A percentile compares a stretch with the other conserved stretches of the same genome.
Evolutionary conservation across 108 stramenopile species (phyloP).

Genomic region (Nannochloropsis salina): DNA sequence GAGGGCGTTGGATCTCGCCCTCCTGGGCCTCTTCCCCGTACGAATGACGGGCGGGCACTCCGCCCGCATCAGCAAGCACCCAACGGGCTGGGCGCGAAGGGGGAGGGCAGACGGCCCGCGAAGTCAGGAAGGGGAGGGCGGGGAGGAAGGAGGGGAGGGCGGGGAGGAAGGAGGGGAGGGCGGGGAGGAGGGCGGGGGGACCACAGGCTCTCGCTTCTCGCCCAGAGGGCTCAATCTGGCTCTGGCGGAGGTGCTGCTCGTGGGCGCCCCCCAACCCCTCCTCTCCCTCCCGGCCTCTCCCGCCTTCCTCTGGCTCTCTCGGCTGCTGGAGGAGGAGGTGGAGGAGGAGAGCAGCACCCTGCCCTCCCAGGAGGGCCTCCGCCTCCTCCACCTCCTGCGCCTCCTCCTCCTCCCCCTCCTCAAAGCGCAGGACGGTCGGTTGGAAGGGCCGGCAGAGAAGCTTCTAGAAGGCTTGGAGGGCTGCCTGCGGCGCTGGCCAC

Average conservation of each 20-base stretch:
- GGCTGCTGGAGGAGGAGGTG: neutral
- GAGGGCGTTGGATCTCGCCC: neutral
- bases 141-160: neutral
- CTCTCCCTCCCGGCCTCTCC: neutral
- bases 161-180: neutral
- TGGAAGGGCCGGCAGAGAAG: neutral
- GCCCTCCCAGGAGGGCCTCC: neutral
- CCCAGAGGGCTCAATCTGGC: neutral
- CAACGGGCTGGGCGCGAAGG: neutral
- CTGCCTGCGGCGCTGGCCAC: neutral
- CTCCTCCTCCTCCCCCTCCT: neutral
- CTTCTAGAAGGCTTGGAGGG: neutral
- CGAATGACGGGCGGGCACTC: no score
- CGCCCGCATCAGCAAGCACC: no score
- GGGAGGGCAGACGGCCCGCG: neutral
- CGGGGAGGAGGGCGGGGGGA: neutral
- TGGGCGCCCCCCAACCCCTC: neutral
- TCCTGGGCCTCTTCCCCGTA: neutral
- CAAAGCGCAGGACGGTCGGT: neutral
- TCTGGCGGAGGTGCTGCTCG: neutral
- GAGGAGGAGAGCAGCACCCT: neutral
- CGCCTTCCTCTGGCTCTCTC: neutral
- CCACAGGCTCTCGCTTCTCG: neutral
- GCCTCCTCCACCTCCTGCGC: neutral
- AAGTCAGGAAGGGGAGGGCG: neutral